Evolutionary conservation across 169 alveolate species (phyloP).

Genomic region (Miamiensis avidus): DNA sequence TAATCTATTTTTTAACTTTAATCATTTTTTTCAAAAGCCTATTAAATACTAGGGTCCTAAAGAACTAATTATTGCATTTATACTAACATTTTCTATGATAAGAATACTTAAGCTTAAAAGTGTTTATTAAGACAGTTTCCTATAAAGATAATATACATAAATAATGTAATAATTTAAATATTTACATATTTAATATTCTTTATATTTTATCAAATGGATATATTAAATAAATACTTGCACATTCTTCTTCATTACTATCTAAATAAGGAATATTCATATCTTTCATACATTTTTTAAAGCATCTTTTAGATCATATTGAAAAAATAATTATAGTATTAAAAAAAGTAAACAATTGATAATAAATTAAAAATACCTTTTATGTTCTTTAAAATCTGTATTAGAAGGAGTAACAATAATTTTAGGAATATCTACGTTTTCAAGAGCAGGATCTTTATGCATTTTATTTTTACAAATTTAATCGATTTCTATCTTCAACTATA

Average conservation of each 20-base stretch:
- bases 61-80: not conserved
- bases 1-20: not conserved
- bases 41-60: not conserved
- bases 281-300: slow-evolving; percentile 9
- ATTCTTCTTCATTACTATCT: slow-evolving; percentile 19
- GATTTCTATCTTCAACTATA: no score
- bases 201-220: not conserved
- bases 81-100: slow-evolving; percentile 3
- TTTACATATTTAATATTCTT: not conserved
- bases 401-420: slow-evolving; percentile 9
- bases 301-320: not conserved
- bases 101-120: slow-evolving; percentile 25
- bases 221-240: slow-evolving; percentile 3
- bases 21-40: not conserved
- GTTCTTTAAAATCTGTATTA: slow-evolving; percentile 16
- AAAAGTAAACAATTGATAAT: not conserved
- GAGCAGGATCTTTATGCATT: not conserved
- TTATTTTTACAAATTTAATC: no score
- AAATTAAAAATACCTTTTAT: slow-evolving; percentile 12
- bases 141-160: not conserved
- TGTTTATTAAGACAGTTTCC: slow-evolving; percentile 27
- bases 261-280: slow-evolving; percentile 14
- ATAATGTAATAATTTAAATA: no score
- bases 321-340: not conserved
- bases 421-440: slow-evolving; percentile 1